Base-by-base conservation (phyloP, 2,329 filamentous ascomycete species). In the Sporothrix luriei region DNA sequence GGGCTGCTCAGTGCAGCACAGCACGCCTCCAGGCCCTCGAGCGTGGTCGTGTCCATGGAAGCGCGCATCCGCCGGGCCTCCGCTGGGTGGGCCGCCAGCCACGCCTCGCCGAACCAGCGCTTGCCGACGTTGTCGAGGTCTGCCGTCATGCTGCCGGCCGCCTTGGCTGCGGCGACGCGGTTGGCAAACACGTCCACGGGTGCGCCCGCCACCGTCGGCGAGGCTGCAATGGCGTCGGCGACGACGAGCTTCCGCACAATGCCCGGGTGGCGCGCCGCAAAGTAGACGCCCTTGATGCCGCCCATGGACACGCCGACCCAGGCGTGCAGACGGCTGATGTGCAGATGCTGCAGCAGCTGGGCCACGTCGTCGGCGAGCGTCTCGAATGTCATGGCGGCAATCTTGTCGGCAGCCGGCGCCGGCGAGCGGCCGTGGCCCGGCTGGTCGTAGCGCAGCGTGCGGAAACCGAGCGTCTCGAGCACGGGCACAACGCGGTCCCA, bases 271-370 rank as follows among this genome's bases (percentile, higher is more conserved):
- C 75, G 77, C 4, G 76, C 75, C 0, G 76, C 76, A 71, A 82
- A 83, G 69, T 77, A 77, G 64, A 82, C 73, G 24, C 79, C 79
- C 0, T 76, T 79, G 0, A 80, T 77, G 9, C 79, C 82, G 26
- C 82, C 82, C 79, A 83, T 82, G 13, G 81, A 83, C 0, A 83
- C 80, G 1, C 81, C 81, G 9, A 83, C 75, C 81, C 81, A 83
- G 3, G 78, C 77, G 68, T 80, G 75, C 6, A 81, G 69, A 7
- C 72, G 75, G 5, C 71, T 59, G 43, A 82, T 76, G 7, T 72
- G 72, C 3, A 81, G 75, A 19, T 76, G 71, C 1, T 71, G 59
- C 1, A 83, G 73, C 4, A 83, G 77, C n/a, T 74, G 70, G 52
- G 74, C 68, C 0, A 81, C 78, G 64, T 82, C 66, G 52, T 59